Base-by-base conservation (phyloP, 192 early-diverging fungal species). In the Coemansia sp. region DNA sequence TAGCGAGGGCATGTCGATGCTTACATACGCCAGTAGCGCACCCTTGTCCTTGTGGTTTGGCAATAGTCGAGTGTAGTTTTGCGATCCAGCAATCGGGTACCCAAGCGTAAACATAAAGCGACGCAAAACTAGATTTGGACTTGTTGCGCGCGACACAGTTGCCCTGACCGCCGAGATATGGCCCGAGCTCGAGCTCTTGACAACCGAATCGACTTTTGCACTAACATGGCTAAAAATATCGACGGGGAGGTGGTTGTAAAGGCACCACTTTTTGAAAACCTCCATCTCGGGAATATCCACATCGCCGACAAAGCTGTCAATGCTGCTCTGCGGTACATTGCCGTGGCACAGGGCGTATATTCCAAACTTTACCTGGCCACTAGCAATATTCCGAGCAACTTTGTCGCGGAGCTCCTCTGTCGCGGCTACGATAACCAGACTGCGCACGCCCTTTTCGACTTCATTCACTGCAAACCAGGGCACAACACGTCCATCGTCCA, bases 21-120 rank as follows among this genome's bases (percentile, higher is more conserved):
- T 43, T 7, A 75, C 59, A 20, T 89, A 61, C 0, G 86, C 75
- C 27, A 84, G 66, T 35, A 80, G 74, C 0, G 86, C 67, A 22
- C 89, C 89, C 50, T 91, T 91, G 71, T 86, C 84, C 11, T 77
- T 65, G 61, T 87, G 85, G 35, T 84, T 78, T 32, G 80, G 73
- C 24, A 91, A 71, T 3, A 80, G 81, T 27, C 75, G 71, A 1
- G 88, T 75, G 55, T 86, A 79, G 22, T 43, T 80, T 35, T 87
- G 87, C 34, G 80, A 70, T 10, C 89, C 89, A 6, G 87, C 84
- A 2, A 87, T 76, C 3, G 89, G 87, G 39, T 87, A 66, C 0
- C 73, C 64, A 24, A 73, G 29, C 18, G 78, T 71, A 38, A 70
- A 71, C 38, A 90, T 73, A 55, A 82, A 74, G 2, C 83, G 77